These are phyloP conservation scores for Trifolium pratense DNA, from an alignment of 306 rosid species.

Conservation along the genomic window DNA sequence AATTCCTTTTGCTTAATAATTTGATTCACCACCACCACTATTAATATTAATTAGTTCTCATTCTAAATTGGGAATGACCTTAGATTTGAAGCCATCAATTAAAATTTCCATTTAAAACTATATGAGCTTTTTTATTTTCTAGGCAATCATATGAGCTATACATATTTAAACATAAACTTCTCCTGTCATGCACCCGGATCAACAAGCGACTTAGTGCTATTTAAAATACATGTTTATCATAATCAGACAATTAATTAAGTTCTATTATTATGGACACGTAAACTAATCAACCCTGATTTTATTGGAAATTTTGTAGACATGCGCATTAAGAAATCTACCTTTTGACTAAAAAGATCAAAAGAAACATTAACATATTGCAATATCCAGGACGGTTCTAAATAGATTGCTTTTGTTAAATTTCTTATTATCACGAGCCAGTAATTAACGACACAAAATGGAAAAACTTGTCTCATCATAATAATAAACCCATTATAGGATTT, in stretches of 20 bases:
- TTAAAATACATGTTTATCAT: conserved; percentile 34
- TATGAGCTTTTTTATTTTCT: neutral
- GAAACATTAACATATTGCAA: conserved; percentile 29
- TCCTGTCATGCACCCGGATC: conserved; percentile 31
- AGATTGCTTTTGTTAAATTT: conserved; percentile 42
- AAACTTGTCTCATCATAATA: neutral
- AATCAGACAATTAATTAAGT: conserved; percentile 23
- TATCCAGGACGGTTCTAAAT: conserved; percentile 44
- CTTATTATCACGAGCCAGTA: conserved; percentile 8
- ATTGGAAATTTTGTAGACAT: conserved; percentile 49
- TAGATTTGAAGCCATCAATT: neutral
- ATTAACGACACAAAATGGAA: conserved; percentile 30
- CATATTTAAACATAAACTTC: conserved; percentile 24
- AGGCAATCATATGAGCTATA: neutral
- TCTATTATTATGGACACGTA: conserved; percentile 45
- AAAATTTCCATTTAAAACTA: neutral
- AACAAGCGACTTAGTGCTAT: conserved; percentile 32
- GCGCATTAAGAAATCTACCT: conserved; percentile 45
- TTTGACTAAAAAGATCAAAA: conserved; percentile 38
- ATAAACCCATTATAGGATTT: conserved; percentile 21
- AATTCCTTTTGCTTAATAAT: too few species aligned
- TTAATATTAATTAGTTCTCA: neutral
- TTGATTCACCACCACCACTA: too few species aligned
- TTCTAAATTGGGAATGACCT: neutral
- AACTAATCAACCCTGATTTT: conserved; percentile 26